These are phyloP conservation scores for Coffea eugenioides DNA, from an alignment of 257 asterid species.

Conservation along the genomic window DNA sequence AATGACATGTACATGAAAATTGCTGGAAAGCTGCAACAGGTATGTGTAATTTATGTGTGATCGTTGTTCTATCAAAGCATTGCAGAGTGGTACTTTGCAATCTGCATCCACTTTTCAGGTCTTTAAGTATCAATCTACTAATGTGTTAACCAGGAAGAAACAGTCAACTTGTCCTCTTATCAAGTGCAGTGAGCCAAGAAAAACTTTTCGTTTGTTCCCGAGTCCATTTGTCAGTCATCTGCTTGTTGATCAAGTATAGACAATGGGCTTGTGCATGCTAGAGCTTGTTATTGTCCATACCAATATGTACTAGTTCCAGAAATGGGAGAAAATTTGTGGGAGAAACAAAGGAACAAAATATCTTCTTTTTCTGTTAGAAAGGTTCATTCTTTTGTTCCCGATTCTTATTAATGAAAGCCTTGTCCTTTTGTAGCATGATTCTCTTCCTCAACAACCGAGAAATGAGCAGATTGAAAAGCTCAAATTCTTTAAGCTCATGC, in stretches of 20 bases:
- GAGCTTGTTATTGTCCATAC: background rate
- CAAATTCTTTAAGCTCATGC: constrained; percentile 59
- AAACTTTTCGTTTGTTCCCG: background rate
- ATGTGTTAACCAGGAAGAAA: background rate
- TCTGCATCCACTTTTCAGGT: background rate
- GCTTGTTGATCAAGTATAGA: background rate
- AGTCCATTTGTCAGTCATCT: background rate
- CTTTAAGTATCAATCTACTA: background rate
- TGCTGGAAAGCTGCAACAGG: constrained; percentile 78
- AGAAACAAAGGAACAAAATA: background rate
- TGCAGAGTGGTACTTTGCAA: background rate
- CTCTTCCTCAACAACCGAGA: constrained; percentile 74
- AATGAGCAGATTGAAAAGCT: constrained; percentile 81
- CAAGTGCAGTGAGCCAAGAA: background rate
- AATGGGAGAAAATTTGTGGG: background rate
- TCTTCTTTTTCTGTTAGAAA: background rate
- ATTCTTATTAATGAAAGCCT: constrained; percentile 12
- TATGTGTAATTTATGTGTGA: constrained; percentile 20
- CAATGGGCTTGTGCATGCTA: background rate
- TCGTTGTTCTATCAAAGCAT: background rate
- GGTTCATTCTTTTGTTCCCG: constrained; percentile 9
- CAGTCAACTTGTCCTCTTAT: background rate
- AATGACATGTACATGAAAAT: constrained; percentile 78
- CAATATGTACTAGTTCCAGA: background rate
- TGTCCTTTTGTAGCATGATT: constrained; percentile 63